phyloP scores from a whole-genome alignment of 768 basidiomycete genomes.

The Tubosaeta sp. region DNA sequence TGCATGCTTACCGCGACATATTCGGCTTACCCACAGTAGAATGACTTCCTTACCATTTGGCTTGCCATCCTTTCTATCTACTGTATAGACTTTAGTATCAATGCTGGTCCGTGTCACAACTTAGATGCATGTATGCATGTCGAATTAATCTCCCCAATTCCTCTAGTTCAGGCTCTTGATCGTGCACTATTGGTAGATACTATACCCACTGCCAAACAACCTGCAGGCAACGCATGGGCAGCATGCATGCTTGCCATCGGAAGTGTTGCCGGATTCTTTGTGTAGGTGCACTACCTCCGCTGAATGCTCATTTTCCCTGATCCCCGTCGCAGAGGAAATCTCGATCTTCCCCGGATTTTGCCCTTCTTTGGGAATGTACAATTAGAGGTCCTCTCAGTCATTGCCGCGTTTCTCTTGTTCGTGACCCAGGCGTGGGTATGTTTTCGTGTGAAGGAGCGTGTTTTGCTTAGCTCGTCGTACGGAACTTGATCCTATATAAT shows the following conservation, averaged over 20 bases:
- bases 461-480: slow-evolving; percentile 48
- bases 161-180: slow-evolving; percentile 79
- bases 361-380: slow-evolving; percentile 79
- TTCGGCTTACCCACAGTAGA: slow-evolving; percentile 33
- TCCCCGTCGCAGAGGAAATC: slow-evolving; percentile 55
- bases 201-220: slow-evolving; percentile 68
- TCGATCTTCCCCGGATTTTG: slow-evolving; percentile 65
- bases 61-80: slow-evolving; percentile 74
- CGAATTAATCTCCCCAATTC: slow-evolving; percentile 1
- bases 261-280: slow-evolving; percentile 81
- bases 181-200: slow-evolving; percentile 88
- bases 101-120: slow-evolving; percentile 38
- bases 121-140: not conserved
- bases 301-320: not conserved
- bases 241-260: slow-evolving; percentile 89
- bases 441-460: slow-evolving; percentile 63
- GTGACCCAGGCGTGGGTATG: slow-evolving; percentile 61
- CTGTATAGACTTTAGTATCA: slow-evolving; percentile 62
- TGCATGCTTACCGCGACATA: not conserved
- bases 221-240: slow-evolving; percentile 91
- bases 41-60: slow-evolving; percentile 63
- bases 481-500: not conserved
- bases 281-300: slow-evolving; percentile 45
- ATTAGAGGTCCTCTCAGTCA: slow-evolving; percentile 72
- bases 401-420: slow-evolving; percentile 68